Base-by-base conservation (phyloP, 805 yeast genomes). In the Candida adriatica region DNA sequence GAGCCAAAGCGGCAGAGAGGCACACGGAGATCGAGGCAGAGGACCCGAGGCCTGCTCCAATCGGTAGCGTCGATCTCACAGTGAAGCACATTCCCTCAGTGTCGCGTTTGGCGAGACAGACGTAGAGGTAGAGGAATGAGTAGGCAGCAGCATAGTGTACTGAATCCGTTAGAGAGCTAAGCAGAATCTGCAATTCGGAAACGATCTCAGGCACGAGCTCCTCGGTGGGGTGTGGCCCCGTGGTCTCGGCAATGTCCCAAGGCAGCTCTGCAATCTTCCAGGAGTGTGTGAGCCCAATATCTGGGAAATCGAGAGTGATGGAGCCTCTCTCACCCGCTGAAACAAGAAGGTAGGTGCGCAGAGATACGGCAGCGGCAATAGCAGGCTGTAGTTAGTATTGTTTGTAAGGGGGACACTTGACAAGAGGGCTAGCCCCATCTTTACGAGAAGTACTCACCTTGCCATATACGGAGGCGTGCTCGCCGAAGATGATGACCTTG, bases 1-100 rank as follows among this genome's bases (percentile, higher is more conserved):
- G 58, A 4, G 78, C 61, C 51, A 90, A 62, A 0, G 92, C 94
- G 11, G 90, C 63, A 0, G 94, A 71, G 22, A 92, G 53, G 49
- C 92, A 79, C 4, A 92, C 97, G 1, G 94, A 74, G 13, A 85
- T 72, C 3, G 95, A 77, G 0, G 97, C 97, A 27, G 95, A 83
- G 1, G 95, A 84, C 0, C 98, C 98, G 29, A 92, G 66, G 0
- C 98, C 98, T 1, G 98, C 96, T 24, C 98, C 96, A 29, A 90
- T 80, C 1, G 98, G 98, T 30, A 88, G 62, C 1, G 94, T 79
- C 1, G 95, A 84, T 36, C 88, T 72, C 11, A 84, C 75, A 4
- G 76, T 66, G 54, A 80, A 85, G 20, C 64, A 66, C 38, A 67
- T 50, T 4, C 82, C 83, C 1, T 64, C 64, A 2, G 64, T 58